Evolutionary conservation across 2,329 filamentous ascomycete species (phyloP).

Genomic region (Phyllosticta paracitricarpa): DNA sequence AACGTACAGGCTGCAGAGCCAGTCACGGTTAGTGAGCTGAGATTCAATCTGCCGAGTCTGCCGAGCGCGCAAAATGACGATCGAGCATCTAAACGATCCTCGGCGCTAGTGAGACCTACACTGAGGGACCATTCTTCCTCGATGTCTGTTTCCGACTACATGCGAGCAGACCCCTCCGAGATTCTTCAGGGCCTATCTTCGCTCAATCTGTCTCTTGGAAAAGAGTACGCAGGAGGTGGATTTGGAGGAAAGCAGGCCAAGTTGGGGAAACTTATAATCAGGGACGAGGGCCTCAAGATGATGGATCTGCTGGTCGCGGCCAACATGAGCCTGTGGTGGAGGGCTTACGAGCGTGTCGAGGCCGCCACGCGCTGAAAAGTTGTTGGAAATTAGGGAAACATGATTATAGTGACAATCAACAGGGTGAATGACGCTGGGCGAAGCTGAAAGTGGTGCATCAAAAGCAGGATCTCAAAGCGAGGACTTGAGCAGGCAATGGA

Average conservation of each 20-base stretch:
- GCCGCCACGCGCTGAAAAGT: slow-evolving; percentile 1
- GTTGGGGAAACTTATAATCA: slow-evolving; percentile 82
- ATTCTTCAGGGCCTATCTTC: slow-evolving; percentile 19
- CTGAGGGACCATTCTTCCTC: slow-evolving; percentile 22
- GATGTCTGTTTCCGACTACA: slow-evolving; percentile 13
- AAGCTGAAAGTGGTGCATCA: too few relatives aligned
- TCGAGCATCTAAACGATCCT: slow-evolving; percentile 21
- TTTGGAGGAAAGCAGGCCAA: slow-evolving; percentile 80
- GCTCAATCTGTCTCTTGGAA: slow-evolving; percentile 66
- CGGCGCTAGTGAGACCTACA: slow-evolving; percentile 24
- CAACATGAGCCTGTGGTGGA: slow-evolving; percentile 92
- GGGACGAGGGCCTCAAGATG: slow-evolving; percentile 90
- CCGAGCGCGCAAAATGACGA: slow-evolving; percentile 22
- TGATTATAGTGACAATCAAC: background rate
- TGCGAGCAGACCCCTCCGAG: background rate
- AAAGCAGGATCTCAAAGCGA: too few relatives aligned
- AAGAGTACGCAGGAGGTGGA: slow-evolving; percentile 77
- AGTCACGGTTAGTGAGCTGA: slow-evolving; percentile 65
- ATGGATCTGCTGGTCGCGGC: slow-evolving; percentile 83
- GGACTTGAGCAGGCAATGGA: too few relatives aligned
- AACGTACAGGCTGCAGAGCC: slow-evolving; percentile 20
- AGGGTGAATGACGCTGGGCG: background rate
- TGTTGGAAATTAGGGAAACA: background rate
- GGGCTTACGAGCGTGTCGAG: slow-evolving; percentile 56
- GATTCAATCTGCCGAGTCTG: slow-evolving; percentile 64